phyloP scores from a whole-genome alignment of 2,329 filamentous ascomycete genomes.

The Rugonectria rugulosa region DNA sequence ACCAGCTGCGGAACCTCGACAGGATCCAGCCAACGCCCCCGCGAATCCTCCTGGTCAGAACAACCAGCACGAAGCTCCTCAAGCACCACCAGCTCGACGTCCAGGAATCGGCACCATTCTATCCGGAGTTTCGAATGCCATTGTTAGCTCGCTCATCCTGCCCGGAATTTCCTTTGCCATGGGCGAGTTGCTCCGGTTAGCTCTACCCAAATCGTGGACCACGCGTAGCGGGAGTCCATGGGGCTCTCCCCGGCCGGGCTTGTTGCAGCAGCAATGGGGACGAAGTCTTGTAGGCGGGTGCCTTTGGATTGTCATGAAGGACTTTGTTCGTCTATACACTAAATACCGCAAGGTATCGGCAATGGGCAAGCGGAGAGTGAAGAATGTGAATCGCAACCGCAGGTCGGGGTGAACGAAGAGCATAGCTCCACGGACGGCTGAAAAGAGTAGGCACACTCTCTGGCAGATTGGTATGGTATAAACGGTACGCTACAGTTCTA shows the following conservation, averaged over 20 bases:
- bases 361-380: slow-evolving; percentile 61
- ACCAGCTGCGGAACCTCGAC: slow-evolving; percentile 1
- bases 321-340: slow-evolving; percentile 66
- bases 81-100: slow-evolving; percentile 45
- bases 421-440: not conserved
- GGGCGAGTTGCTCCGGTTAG: slow-evolving; percentile 75
- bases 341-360: slow-evolving; percentile 69
- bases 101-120: slow-evolving; percentile 48
- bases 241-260: slow-evolving; percentile 58
- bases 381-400: slow-evolving; percentile 55
- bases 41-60: slow-evolving; percentile 14
- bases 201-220: slow-evolving; percentile 75
- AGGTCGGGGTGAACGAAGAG: slow-evolving; percentile 49
- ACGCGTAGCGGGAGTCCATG: slow-evolving; percentile 43
- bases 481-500: not conserved
- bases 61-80: slow-evolving; percentile 44
- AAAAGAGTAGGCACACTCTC: not conserved
- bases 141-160: slow-evolving; percentile 72
- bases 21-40: not conserved
- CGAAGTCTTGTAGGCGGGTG: slow-evolving; percentile 88
- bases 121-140: slow-evolving; percentile 55
- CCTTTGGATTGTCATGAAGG: slow-evolving; percentile 85
- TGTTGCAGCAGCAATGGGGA: slow-evolving; percentile 88
- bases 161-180: slow-evolving; percentile 81
- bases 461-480: not conserved